Base-by-base conservation (phyloP, 257 asterid genomes). In the Petunia secreta region DNA sequence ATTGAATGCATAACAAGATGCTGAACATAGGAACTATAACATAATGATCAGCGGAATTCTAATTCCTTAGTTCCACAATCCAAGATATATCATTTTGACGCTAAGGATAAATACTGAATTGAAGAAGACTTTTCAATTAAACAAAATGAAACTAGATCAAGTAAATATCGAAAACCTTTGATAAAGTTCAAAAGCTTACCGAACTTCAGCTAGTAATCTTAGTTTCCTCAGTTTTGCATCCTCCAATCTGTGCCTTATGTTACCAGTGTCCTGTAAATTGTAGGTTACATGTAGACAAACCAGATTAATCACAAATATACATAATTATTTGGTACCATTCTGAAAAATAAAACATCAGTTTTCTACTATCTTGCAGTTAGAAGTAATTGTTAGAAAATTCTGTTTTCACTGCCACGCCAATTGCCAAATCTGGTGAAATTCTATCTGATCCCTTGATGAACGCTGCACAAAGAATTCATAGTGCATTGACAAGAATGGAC, bases 181-280 rank as follows among this genome's bases (percentile, higher is more conserved):
- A 71, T 46, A 9, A 10, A 59, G 77, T 46, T 10, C 1, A 71
- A 44, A 44, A 48, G 50, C 93, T 79, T 89, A 94, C 98, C 97
- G 79, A 84, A 95, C 93, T 93, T 95, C 97, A 80, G 94, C 98
- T 64, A 89, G 88, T 60, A 92, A 90, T 5, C 82, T 85, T 78
- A 75, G 80, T 85, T 87, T 91, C 85, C 88, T 86, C 82, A 87
- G 87, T 82, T 86, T 90, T 6, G 89, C 88, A 5, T 80, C 80
- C 80, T 85, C 93, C 83, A 95, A 81, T 78, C 83, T 88, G 75
- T 85, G 88, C 83, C 84, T 92, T 88, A 75, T 86, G 65, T 11
- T 86, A 80, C 86, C 83, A 34, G 87, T 75, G 58, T 93, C 98
- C 99, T 95, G 91, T 58, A 84, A 75, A 68, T 67, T 36, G 48